Evolutionary conservation across 2,329 filamentous ascomycete species (phyloP).

Genomic region (Neofusicoccum umdonicola): DNA sequence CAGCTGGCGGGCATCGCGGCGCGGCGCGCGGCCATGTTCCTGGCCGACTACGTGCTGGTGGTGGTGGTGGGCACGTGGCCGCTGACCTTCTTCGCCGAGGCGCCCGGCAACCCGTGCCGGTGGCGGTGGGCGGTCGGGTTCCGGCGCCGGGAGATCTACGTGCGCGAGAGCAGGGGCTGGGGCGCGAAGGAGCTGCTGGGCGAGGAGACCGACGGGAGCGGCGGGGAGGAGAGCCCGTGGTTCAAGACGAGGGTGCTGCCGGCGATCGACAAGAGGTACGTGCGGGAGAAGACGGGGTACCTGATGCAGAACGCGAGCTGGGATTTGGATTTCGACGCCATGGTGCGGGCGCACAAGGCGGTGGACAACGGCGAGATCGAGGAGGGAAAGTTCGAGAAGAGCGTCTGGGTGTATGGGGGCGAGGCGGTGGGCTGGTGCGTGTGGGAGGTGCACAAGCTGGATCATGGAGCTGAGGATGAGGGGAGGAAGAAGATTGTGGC

Average conservation of each 20-base stretch:
- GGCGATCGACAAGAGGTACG: constrained; percentile 65
- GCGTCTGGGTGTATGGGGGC: constrained; percentile 52
- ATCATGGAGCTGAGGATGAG: constrained; percentile 56
- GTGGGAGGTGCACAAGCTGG: constrained; percentile 59
- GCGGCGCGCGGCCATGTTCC: constrained; percentile 63
- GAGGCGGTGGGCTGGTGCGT: constrained; percentile 57
- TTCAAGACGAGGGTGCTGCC: constrained; percentile 63
- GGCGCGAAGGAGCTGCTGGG: constrained; percentile 57
- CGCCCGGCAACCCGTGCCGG: constrained; percentile 61
- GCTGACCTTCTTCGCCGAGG: constrained; percentile 56
- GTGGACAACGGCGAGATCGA: constrained; percentile 61
- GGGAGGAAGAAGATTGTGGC: constrained; percentile 71
- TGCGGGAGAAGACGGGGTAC: constrained; percentile 81
- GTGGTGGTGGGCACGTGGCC: constrained; percentile 48
- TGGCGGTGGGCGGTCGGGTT: constrained; percentile 80
- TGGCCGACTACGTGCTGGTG: constrained; percentile 66
- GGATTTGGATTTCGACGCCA: constrained; percentile 81
- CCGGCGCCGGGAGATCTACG: constrained; percentile 73
- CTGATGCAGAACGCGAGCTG: constrained; percentile 80
- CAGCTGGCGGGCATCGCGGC: constrained; percentile 58
- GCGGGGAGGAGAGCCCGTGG: constrained; percentile 49
- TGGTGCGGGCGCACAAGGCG: constrained; percentile 70
- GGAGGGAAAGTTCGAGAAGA: constrained; percentile 67
- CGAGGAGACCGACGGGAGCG: constrained; percentile 39
- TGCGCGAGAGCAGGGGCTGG: constrained; percentile 75